A percentile compares a stretch with the other conserved stretches of the same genome.
Conservation (phyloP, 2,329 filamentous ascomycete species). For the Venturia pyrina region DNA sequence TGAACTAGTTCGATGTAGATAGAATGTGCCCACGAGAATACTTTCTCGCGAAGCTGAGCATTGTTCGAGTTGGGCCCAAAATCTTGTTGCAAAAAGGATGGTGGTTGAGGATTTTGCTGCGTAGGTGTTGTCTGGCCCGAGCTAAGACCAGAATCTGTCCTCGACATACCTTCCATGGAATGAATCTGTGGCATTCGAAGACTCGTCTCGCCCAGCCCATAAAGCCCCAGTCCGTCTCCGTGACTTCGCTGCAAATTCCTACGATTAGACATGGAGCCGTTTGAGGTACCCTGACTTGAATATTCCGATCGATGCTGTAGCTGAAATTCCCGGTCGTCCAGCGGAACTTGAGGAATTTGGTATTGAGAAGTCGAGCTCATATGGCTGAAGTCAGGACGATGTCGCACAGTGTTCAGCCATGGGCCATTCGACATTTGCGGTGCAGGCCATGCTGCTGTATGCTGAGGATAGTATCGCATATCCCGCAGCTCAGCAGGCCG, state of each 20-base stretch:
- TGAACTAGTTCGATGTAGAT: slow-evolving; percentile 40
- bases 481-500: slow-evolving; percentile 30
- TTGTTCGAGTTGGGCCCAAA: slow-evolving; percentile 32
- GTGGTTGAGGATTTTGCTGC: not conserved
- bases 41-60: slow-evolving; percentile 32
- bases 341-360: not conserved
- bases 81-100: slow-evolving; percentile 19
- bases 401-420: not conserved
- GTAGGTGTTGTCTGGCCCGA: slow-evolving; percentile 11
- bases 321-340: not conserved
- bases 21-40: slow-evolving; percentile 36
- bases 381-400: not conserved
- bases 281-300: not conserved
- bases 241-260: not conserved
- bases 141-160: slow-evolving; percentile 5
- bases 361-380: not conserved
- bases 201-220: not conserved
- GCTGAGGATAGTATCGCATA: slow-evolving; percentile 26
- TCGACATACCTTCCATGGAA: not conserved
- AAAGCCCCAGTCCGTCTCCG: not conserved
- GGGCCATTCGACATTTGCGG: not conserved
- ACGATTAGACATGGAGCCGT: not conserved
- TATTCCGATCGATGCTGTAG: not conserved
- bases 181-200: not conserved
- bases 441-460: not conserved